Conservation (phyloP, 352 stramenopile genomes). For the Pythium coloratum region DNA sequence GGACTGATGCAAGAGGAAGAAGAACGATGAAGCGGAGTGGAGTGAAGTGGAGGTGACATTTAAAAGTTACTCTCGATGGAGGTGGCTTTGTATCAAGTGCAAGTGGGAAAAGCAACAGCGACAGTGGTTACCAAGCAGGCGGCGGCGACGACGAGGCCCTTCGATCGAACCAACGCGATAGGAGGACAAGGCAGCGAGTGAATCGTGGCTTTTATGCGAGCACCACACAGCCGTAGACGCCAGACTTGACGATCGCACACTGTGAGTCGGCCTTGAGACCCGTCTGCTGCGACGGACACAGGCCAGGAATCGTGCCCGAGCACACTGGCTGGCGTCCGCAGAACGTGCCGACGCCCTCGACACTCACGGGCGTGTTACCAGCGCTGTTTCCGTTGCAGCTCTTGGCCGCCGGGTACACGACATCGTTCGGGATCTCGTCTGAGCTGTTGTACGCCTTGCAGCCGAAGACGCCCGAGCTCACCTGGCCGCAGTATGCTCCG, state of each 20-base stretch:
- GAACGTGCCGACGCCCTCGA: conserved; percentile 13
- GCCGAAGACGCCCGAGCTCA: conserved; percentile 11
- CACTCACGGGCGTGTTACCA: conserved; percentile 9
- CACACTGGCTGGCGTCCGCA: conserved; percentile 10
- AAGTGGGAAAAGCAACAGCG: not conserved
- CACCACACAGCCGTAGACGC: conserved; percentile 20
- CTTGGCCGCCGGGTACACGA: not conserved
- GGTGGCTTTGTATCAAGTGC: not conserved
- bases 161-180: not conserved
- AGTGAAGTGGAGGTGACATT: conserved; percentile 2
- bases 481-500: not conserved
- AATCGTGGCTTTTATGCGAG: not conserved
- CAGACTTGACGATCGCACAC: conserved; percentile 7
- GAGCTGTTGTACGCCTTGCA: conserved; percentile 7
- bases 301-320: not conserved
- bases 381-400: not conserved
- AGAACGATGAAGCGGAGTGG: not conserved
- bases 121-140: not conserved
- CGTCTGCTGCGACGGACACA: conserved; percentile 4
- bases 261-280: conserved; percentile 10
- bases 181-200: not conserved
- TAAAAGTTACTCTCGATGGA: not conserved
- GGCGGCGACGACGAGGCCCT: not conserved
- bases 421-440: not conserved
- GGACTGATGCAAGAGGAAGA: not conserved